Evolutionary conservation across 2,329 filamentous ascomycete species (phyloP).

Genomic region (Pseudogymnoascus sp.): DNA sequence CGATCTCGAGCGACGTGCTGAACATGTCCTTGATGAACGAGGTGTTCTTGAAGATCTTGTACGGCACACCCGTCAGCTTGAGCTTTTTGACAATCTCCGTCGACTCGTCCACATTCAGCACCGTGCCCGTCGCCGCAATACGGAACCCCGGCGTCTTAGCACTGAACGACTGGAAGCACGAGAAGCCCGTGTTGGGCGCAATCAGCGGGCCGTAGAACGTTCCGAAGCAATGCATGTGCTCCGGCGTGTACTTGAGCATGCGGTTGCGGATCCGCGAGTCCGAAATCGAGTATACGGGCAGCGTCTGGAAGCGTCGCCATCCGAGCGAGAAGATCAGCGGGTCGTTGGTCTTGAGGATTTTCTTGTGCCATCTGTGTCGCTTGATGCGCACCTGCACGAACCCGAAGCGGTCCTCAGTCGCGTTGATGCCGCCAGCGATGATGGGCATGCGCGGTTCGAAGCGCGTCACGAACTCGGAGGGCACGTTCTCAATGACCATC

Average conservation of each 20-base stretch:
- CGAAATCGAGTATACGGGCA: conserved; percentile 90
- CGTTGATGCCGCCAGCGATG: conserved; percentile 81
- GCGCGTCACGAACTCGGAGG: conserved; percentile 77
- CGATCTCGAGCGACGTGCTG: conserved; percentile 82
- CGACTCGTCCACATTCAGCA: conserved; percentile 88
- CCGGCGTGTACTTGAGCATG: conserved; percentile 98
- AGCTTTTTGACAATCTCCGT: conserved; percentile 99
- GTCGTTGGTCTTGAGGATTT: conserved; percentile 96
- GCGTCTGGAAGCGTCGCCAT: conserved; percentile 88
- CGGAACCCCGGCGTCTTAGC: conserved; percentile 83
- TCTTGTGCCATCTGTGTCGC: conserved; percentile 97
- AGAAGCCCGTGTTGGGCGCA: conserved; percentile 92
- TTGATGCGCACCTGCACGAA: conserved; percentile 96
- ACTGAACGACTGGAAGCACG: conserved; percentile 83
- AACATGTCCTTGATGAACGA: conserved; percentile 99
- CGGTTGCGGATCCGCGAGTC: conserved; percentile 90
- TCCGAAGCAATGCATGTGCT: conserved; percentile 98
- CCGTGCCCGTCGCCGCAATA: conserved; percentile 87
- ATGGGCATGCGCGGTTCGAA: conserved; percentile 81
- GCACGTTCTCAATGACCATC: conserved; percentile 81
- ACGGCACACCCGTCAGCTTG: conserved; percentile 86
- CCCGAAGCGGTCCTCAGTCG: conserved; percentile 92
- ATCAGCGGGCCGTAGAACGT: conserved; percentile 94
- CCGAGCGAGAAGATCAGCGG: conserved; percentile 94
- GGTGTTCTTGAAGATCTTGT: conserved; percentile 99